Percentiles rank a stretch among this genome's conserved stretches.
Evolutionary conservation across 306 rosid species (phyloP).

Genomic region (Lupinus albus): DNA sequence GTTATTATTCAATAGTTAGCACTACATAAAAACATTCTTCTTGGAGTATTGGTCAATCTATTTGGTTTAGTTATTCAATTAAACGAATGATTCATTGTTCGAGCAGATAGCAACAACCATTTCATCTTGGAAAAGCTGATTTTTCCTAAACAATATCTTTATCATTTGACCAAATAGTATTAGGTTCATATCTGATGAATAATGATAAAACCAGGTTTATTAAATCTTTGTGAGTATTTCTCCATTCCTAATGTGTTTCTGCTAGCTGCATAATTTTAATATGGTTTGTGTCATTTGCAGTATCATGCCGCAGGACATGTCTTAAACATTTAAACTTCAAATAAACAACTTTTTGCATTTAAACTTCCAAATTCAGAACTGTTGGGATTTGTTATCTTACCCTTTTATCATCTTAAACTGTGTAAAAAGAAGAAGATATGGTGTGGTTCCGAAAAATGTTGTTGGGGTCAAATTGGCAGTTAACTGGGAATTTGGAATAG

Average conservation of each 20-base stretch:
- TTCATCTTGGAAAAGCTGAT: no score
- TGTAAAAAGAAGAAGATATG: constrained; percentile 1
- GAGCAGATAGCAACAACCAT: no score
- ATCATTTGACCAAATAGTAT: no score
- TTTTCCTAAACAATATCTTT: no score
- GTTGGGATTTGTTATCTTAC: constrained; percentile 14
- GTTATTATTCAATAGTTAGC: no score
- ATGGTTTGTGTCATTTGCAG: constrained; percentile 9
- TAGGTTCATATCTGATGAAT: no score
- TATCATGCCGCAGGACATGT: not conserved
- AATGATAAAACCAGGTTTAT: no score
- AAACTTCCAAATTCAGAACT: not conserved
- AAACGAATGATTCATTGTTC: no score
- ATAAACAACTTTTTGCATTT: not conserved
- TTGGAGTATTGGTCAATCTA: no score
- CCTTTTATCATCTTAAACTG: not conserved
- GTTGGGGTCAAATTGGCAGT: constrained; percentile 13
- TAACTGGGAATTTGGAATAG: not conserved
- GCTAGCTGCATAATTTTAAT: constrained; percentile 8
- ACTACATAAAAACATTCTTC: no score
- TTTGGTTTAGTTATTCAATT: no score
- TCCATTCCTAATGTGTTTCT: constrained; percentile 27
- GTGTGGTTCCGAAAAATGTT: not conserved
- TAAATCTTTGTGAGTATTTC: not conserved
- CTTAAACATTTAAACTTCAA: constrained; percentile 5